Evolutionary conservation across 225 moss, liverwort and hornwort genomes (phyloP), one percentile per base, ranked within the genome.

Genomic region (Asterella californica): DNA sequence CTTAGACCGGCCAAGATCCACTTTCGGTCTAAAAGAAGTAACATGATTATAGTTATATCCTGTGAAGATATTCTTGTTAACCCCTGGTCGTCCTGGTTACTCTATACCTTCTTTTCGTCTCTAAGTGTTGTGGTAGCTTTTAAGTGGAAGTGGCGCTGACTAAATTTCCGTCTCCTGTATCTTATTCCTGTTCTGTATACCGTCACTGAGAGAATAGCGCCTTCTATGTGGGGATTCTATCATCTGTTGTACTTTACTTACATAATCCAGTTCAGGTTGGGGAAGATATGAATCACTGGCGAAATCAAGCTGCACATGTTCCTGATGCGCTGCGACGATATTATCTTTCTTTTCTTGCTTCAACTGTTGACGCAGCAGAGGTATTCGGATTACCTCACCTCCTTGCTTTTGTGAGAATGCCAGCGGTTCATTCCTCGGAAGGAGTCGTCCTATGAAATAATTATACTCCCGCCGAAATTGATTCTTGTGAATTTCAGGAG

Each of bases 261-360:
- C 27, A 72, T 72, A n/a, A 19, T 12, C 38, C 11, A 34, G 14
- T 72, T 46, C 50, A 83, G 83, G 83, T 83, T 19, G 93, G 90
- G 66, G 94, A 95, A 82, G 90, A 95, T 84, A 83, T 99, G 87
- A 93, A 99, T 80, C 86, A 89, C 70, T 94, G 94, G 92, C 91
- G 85, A 50, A 88, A 90, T 81, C 87, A 90, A 82, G 75, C 85
- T 84, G 90, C 93, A 33, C 90, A 89, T 83, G 95, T 99, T 72
- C 90, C 91, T 79, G 95, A 95, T 82, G 95, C 93, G 81, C 87
- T 99, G 57, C 92, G 93, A 59, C 85, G 90, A 66, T 99, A 90
- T 79, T 93, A 95, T 73, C 83, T 84, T 70, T 88, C 92, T 62
- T 99, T 95, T 80, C 91, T 95, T 77, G 86, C 89, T 83, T 91